These are phyloP conservation scores for Dendrobium catenatum DNA, from an alignment of 106 monocot genomes.

Conservation along the genomic window DNA sequence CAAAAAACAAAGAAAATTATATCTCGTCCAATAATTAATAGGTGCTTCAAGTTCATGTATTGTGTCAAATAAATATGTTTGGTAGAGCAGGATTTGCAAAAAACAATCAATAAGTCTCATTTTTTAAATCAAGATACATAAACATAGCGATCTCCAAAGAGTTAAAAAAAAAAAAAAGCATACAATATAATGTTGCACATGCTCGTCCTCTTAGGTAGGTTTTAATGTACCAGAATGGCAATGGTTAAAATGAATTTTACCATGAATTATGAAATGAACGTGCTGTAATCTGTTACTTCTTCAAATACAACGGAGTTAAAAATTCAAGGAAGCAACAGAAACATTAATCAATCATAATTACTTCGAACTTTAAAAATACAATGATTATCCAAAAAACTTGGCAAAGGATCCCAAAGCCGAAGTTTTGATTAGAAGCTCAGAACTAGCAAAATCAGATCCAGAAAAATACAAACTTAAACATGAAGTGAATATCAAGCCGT, in stretches of 20 bases:
- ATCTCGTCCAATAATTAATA: too few species aligned
- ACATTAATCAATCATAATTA: too few species aligned
- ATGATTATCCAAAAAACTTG: too few species aligned
- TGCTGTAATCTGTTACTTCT: too few species aligned
- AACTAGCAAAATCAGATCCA: not conserved
- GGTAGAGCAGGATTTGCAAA: not conserved
- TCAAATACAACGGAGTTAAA: not conserved
- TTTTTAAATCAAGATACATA: too few species aligned
- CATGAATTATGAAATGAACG: not conserved
- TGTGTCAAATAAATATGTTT: not conserved
- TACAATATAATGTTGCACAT: not conserved
- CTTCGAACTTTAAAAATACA: too few species aligned
- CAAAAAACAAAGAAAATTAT: too few species aligned
- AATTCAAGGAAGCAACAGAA: not conserved
- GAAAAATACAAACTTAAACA: not conserved
- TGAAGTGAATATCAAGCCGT: not conserved
- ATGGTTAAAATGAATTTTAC: not conserved
- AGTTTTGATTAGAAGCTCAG: too few species aligned
- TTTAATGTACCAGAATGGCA: not conserved
- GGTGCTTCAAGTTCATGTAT: too few species aligned
- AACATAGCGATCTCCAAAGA: not conserved
- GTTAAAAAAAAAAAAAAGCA: not conserved
- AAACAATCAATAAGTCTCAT: too few species aligned
- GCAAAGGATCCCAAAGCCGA: too few species aligned
- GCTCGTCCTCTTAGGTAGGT: not conserved